phyloP scores from a whole-genome alignment of 1,139 yeast genomes.

The Meyerozyma smithsonii region DNA sequence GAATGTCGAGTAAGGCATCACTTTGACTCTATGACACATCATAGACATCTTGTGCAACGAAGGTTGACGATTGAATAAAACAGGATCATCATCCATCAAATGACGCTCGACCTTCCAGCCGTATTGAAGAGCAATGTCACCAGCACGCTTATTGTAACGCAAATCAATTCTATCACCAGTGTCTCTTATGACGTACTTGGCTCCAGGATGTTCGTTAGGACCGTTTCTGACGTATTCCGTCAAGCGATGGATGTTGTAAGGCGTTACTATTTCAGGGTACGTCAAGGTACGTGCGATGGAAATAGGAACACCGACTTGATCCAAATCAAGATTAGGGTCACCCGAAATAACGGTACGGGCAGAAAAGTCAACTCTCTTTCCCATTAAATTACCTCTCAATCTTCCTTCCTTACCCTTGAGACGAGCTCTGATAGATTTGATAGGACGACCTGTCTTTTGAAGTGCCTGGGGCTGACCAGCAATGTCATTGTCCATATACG shows the following conservation, averaged over 20 bases:
- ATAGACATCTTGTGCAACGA: slow-evolving; percentile 98
- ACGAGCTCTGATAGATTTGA: slow-evolving; percentile 96
- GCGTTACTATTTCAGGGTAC: slow-evolving; percentile 96
- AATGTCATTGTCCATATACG: slow-evolving; percentile 98
- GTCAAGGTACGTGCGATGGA: slow-evolving; percentile 93
- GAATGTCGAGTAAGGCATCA: slow-evolving; percentile 98
- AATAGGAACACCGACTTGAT: slow-evolving; percentile 98
- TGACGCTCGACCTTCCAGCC: slow-evolving; percentile 99
- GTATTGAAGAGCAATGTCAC: slow-evolving; percentile 94
- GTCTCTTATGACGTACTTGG: slow-evolving; percentile 95
- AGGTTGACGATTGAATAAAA: slow-evolving; percentile 97
- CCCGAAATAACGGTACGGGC: slow-evolving; percentile 99
- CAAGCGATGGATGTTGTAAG: slow-evolving; percentile 88
- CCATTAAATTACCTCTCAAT: slow-evolving; percentile 97
- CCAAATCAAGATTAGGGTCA: slow-evolving; percentile 95
- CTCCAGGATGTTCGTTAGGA: slow-evolving; percentile 99
- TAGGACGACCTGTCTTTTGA: slow-evolving; percentile 98
- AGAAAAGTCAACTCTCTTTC: slow-evolving; percentile 98
- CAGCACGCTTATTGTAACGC: slow-evolving; percentile 95
- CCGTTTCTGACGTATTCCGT: slow-evolving; percentile 95
- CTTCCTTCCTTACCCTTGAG: slow-evolving; percentile 99
- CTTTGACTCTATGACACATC: slow-evolving; percentile 99
- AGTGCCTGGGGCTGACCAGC: slow-evolving; percentile 99
- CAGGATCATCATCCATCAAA: slow-evolving; percentile 95
- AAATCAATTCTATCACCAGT: slow-evolving; percentile 98